phyloP scores from a whole-genome alignment of 2,329 filamentous ascomycete genomes.

The Huntiella omanensis region DNA sequence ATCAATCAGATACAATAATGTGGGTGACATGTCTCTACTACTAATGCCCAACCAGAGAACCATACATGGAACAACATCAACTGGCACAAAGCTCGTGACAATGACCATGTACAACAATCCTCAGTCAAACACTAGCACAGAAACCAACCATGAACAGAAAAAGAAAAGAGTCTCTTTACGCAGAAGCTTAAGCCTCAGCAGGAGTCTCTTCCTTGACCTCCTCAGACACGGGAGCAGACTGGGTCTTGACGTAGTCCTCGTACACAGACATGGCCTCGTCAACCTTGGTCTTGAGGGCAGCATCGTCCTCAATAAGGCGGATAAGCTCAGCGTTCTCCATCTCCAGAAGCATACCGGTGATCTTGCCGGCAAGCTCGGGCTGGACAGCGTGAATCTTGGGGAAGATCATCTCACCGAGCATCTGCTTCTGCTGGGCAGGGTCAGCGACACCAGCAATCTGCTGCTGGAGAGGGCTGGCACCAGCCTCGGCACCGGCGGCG shows the following conservation, averaged over 20 bases:
- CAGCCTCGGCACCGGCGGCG: constrained; percentile 3
- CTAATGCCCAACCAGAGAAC: no score
- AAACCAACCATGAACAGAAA: neutral
- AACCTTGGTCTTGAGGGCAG: constrained; percentile 82
- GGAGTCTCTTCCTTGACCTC: constrained; percentile 29
- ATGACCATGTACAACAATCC: no score
- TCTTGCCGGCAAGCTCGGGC: constrained; percentile 92
- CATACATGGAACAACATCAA: no score
- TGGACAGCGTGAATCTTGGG: constrained; percentile 94
- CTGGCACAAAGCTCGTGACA: no score
- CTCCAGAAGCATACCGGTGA: constrained; percentile 98
- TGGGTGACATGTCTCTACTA: no score
- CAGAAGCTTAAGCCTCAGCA: constrained; percentile 22
- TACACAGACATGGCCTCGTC: constrained; percentile 94
- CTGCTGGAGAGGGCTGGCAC: constrained; percentile 26
- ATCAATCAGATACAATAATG: no score
- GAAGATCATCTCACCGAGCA: constrained; percentile 93
- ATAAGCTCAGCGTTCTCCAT: constrained; percentile 95
- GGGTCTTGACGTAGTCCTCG: constrained; percentile 94
- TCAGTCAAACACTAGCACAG: neutral
- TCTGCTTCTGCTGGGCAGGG: constrained; percentile 86
- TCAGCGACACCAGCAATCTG: constrained; percentile 36
- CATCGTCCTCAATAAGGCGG: constrained; percentile 78
- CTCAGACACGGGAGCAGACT: constrained; percentile 22
- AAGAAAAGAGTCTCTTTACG: no score